phyloP scores from a whole-genome alignment of 2,329 filamentous ascomycete species.

The Ascochyta viciae-villosae region DNA sequence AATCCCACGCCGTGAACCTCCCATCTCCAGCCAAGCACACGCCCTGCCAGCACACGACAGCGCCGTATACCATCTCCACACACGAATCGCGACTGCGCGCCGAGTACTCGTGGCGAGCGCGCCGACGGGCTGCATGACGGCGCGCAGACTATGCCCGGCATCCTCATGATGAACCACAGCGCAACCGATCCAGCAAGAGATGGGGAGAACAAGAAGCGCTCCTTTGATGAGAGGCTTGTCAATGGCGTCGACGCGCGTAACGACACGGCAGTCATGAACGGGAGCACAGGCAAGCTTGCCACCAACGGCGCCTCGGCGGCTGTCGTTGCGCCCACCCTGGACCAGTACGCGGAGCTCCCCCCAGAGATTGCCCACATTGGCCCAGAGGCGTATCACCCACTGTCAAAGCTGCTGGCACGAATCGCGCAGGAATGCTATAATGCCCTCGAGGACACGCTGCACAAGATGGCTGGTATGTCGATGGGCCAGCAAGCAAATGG shows the following conservation, averaged over 20 bases:
- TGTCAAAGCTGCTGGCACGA: conserved; percentile 77
- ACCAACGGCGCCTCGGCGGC: conserved; percentile 29
- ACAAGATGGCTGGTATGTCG: conserved; percentile 73
- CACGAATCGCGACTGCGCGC: conserved; percentile 14
- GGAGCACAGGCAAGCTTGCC: conserved; percentile 14
- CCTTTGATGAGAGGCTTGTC: conserved; percentile 37
- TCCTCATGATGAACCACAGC: conserved; percentile 57
- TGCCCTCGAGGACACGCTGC: conserved; percentile 73
- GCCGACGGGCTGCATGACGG: conserved; percentile 38
- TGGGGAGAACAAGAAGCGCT: conserved; percentile 40
- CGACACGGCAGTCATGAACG: conserved; percentile 24
- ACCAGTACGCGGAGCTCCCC: conserved; percentile 47
- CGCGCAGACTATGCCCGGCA: conserved; percentile 56
- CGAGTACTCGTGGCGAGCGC: conserved; percentile 36
- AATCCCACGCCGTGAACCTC: neutral
- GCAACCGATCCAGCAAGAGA: conserved; percentile 44
- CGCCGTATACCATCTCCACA: neutral
- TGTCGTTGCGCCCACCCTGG: conserved; percentile 18
- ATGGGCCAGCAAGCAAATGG: conserved; percentile 61
- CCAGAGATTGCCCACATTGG: conserved; percentile 73
- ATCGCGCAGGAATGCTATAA: conserved; percentile 85
- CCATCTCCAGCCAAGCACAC: neutral
- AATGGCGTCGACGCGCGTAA: conserved; percentile 33
- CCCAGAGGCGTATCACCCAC: conserved; percentile 72
- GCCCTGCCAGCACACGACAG: neutral